phyloP scores from a whole-genome alignment of 345 rosid species.

The Acer yangbiense region DNA sequence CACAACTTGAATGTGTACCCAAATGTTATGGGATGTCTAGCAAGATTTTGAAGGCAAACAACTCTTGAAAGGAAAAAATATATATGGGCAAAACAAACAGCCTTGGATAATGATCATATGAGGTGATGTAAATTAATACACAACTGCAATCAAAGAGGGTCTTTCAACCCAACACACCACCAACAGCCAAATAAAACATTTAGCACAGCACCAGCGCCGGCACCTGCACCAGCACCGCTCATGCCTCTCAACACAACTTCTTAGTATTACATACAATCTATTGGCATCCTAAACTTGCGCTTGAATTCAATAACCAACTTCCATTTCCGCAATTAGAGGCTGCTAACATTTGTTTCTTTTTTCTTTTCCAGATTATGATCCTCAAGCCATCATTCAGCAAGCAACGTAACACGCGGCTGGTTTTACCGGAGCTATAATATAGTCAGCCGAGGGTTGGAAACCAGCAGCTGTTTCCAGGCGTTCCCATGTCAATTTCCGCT shows the following conservation, averaged over 20 bases:
- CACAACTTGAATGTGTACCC: too few species aligned
- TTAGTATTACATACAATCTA: conserved; percentile 28
- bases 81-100: conserved; percentile 21
- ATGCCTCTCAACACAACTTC: conserved; percentile 32
- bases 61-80: conserved; percentile 22
- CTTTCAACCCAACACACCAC: conserved; percentile 21
- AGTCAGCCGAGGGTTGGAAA: conserved; percentile 32
- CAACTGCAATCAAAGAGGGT: conserved; percentile 26
- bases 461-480: conserved; percentile 59
- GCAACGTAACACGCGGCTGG: conserved; percentile 44
- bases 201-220: conserved; percentile 24
- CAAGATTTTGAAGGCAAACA: not conserved
- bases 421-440: conserved; percentile 36
- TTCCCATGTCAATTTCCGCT: conserved; percentile 64
- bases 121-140: conserved; percentile 23
- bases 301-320: conserved; percentile 21
- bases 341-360: not conserved
- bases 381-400: conserved; percentile 48
- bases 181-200: conserved; percentile 25
- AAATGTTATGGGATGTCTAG: too few species aligned
- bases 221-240: conserved; percentile 4
- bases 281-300: conserved; percentile 19
- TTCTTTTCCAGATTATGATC: conserved; percentile 1
- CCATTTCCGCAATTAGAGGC: conserved; percentile 17
- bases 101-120: conserved; percentile 18